These are phyloP conservation scores for Trichoderma parareesei DNA, from an alignment of 495 filamentous ascomycete genomes.

Conservation along the genomic window DNA sequence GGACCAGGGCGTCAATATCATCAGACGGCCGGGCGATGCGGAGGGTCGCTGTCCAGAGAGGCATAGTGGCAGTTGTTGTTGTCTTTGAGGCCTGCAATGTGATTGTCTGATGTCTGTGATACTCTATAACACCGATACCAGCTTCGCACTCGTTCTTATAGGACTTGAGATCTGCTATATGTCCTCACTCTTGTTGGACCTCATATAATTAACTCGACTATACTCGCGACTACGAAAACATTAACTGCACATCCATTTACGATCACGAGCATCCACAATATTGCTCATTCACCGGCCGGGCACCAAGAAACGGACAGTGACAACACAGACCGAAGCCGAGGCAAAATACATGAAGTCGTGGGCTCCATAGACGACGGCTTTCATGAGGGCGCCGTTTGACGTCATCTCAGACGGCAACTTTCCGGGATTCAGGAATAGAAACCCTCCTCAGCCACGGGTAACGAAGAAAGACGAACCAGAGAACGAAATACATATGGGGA, in stretches of 20 bases:
- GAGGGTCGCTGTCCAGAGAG: conserved; percentile 10
- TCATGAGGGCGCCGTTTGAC: not conserved
- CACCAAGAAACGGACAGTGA: no score
- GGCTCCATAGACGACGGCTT: not conserved
- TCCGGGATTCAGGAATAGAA: not conserved
- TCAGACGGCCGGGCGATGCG: conserved; percentile 29
- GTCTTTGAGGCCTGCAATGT: no score
- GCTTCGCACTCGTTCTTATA: no score
- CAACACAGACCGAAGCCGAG: not conserved
- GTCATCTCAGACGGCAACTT: not conserved
- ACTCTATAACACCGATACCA: no score
- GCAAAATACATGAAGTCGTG: not conserved
- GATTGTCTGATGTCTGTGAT: not conserved
- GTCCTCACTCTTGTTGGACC: not conserved
- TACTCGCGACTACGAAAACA: not conserved
- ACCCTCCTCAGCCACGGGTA: not conserved
- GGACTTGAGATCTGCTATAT: no score
- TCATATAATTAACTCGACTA: not conserved
- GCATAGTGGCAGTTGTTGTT: not conserved
- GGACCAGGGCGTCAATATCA: conserved; percentile 23
- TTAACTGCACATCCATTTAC: no score
- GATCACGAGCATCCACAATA: no score
- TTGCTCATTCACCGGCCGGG: no score
- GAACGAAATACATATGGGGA: not conserved
- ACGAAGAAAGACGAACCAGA: not conserved